phyloP scores from a whole-genome alignment of 257 asterid genomes.

The Nicotiana knightiana region DNA sequence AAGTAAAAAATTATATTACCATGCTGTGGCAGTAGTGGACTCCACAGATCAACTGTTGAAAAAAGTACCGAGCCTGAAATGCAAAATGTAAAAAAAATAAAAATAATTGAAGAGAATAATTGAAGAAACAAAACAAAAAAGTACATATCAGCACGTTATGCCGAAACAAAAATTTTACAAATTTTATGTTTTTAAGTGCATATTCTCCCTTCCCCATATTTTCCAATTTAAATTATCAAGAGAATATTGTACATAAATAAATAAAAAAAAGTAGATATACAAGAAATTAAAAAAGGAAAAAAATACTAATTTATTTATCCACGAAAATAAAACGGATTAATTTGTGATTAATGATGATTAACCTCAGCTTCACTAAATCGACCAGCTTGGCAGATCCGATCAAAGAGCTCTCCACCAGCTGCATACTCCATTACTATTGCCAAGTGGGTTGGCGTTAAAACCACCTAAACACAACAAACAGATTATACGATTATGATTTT shows the following conservation, averaged over 20 bases:
- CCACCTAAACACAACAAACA: background rate
- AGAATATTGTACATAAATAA: background rate
- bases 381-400: slow-evolving; percentile 46
- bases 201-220: too few species aligned
- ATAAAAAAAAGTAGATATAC: background rate
- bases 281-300: background rate
- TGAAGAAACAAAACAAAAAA: background rate
- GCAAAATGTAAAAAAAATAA: background rate
- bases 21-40: slow-evolving; percentile 67
- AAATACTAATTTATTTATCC: background rate
- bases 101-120: background rate
- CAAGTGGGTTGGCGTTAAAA: slow-evolving; percentile 21
- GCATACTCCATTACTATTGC: slow-evolving; percentile 76
- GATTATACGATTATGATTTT: background rate
- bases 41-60: slow-evolving; percentile 80
- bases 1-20: slow-evolving; percentile 22
- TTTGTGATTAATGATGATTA: too few species aligned
- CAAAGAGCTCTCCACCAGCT: slow-evolving; percentile 69
- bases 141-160: background rate
- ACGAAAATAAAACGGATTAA: too few species aligned
- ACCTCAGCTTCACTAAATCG: slow-evolving; percentile 55
- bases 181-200: background rate
- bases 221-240: background rate
- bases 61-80: slow-evolving; percentile 70
- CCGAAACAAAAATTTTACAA: too few species aligned